Conservation (phyloP, 2,329 filamentous ascomycete genomes). For the Trichothecium sympodiale region DNA sequence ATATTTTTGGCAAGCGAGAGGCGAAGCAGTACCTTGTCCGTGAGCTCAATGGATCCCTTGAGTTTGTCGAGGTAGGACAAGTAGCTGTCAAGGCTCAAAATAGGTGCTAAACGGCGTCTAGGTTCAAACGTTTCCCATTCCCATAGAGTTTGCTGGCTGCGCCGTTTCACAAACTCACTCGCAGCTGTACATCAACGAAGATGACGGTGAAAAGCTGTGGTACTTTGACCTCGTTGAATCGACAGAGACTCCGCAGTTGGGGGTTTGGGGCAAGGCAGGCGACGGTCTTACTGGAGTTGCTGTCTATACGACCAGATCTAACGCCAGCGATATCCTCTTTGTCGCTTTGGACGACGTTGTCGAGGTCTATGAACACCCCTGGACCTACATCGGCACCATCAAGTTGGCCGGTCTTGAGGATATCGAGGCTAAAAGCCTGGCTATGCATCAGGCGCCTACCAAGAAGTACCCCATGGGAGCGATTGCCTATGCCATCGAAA, state of each 20-base stretch:
- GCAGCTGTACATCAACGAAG: conserved; percentile 26
- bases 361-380: conserved; percentile 24
- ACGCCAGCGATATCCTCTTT: conserved; percentile 25
- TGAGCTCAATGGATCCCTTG: conserved; percentile 12
- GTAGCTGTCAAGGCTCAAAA: not conserved
- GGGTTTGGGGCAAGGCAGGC: conserved; percentile 20
- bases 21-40: conserved; percentile 26
- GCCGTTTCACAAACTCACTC: conserved; percentile 23
- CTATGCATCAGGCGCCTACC: conserved; percentile 25
- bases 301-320: conserved; percentile 22
- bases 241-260: conserved; percentile 22
- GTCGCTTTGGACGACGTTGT: conserved; percentile 26
- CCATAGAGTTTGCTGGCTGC: conserved; percentile 31
- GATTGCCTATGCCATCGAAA: conserved; percentile 28
- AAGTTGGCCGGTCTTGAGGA: conserved; percentile 25
- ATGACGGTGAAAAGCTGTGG: conserved; percentile 26
- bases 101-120: conserved; percentile 24
- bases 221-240: conserved; percentile 26
- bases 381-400: conserved; percentile 23
- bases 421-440: conserved; percentile 29
- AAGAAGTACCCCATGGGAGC: conserved; percentile 24
- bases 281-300: conserved; percentile 29
- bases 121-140: conserved; percentile 30
- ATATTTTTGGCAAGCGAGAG: conserved; percentile 31
- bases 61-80: conserved; percentile 24